Conservation (phyloP, 1,284 basidiomycete genomes). For the Malassezia cuniculi region DNA sequence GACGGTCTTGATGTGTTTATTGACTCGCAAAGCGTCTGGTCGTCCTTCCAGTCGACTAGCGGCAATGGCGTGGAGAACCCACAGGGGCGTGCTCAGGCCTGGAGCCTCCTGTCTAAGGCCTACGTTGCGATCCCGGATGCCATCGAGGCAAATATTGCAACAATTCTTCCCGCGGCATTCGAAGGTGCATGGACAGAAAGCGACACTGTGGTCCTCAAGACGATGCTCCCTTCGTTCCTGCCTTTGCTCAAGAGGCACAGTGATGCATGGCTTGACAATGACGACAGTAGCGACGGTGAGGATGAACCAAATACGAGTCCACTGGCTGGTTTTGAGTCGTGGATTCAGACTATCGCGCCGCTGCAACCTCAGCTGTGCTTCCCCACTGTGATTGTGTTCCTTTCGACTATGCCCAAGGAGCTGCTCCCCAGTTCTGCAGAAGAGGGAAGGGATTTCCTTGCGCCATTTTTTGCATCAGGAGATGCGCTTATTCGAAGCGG, state of each 20-base stretch:
- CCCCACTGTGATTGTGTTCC: slow-evolving; percentile 60
- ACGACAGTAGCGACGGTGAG: slow-evolving; percentile 17
- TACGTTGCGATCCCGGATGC: slow-evolving; percentile 5
- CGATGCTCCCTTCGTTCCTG: slow-evolving; percentile 28
- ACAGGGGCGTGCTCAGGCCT: slow-evolving; percentile 19
- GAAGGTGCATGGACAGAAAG: slow-evolving; percentile 33
- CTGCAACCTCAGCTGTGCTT: slow-evolving; percentile 65
- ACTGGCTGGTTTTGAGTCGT: slow-evolving; percentile 52
- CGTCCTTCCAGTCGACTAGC: too few relatives aligned
- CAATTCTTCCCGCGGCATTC: slow-evolving; percentile 22
- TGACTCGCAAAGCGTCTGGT: too few relatives aligned
- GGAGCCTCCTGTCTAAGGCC: slow-evolving; percentile 18
- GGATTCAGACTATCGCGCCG: slow-evolving; percentile 61
- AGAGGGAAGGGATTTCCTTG: slow-evolving; percentile 51
- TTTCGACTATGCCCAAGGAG: slow-evolving; percentile 61
- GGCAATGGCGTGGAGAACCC: slow-evolving; percentile 24
- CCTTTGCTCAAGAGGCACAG: slow-evolving; percentile 29
- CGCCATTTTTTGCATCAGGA: slow-evolving; percentile 63
- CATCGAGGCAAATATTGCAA: slow-evolving; percentile 13
- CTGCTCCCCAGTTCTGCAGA: slow-evolving; percentile 45
- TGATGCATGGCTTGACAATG: slow-evolving; percentile 30
- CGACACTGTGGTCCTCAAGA: slow-evolving; percentile 24
- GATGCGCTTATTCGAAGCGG: slow-evolving; percentile 54
- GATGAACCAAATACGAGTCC: slow-evolving; percentile 13
- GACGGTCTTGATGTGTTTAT: too few relatives aligned